These are phyloP conservation scores for Colletotrichum cuscutae DNA, from an alignment of 2,329 filamentous ascomycete genomes.

Conservation along the genomic window DNA sequence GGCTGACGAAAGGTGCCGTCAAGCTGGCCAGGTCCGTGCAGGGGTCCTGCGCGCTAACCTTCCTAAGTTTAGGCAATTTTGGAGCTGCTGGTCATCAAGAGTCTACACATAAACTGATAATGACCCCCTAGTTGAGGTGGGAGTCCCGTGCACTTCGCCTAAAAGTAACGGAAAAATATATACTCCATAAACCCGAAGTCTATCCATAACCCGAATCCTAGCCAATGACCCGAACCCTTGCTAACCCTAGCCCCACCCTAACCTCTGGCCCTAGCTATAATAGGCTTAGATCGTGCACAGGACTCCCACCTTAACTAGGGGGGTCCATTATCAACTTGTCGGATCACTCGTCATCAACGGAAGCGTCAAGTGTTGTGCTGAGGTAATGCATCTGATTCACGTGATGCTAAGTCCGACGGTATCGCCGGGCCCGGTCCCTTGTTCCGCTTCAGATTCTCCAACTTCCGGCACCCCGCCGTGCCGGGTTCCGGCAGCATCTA, in stretches of 20 bases:
- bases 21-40: slow-evolving; percentile 30
- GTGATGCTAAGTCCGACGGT: not conserved
- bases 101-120: no score
- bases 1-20: slow-evolving; percentile 36
- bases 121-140: no score
- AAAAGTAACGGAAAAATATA: no score
- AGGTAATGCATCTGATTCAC: not conserved
- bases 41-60: slow-evolving; percentile 13
- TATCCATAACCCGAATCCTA: no score
- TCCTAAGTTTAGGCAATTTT: not conserved
- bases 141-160: no score
- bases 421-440: not conserved
- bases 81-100: slow-evolving; percentile 6
- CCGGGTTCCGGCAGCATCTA: not conserved
- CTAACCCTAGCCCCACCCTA: no score
- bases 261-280: no score
- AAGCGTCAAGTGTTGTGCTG: not conserved
- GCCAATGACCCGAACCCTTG: no score
- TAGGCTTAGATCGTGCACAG: no score
- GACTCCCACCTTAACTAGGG: no score
- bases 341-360: not conserved
- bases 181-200: no score
- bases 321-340: no score
- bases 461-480: not conserved
- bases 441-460: not conserved